Evolutionary conservation across 495 filamentous ascomycete species (phyloP), one percentile per base, ranked within the genome.

Genomic region (Cercophora sp.): DNA sequence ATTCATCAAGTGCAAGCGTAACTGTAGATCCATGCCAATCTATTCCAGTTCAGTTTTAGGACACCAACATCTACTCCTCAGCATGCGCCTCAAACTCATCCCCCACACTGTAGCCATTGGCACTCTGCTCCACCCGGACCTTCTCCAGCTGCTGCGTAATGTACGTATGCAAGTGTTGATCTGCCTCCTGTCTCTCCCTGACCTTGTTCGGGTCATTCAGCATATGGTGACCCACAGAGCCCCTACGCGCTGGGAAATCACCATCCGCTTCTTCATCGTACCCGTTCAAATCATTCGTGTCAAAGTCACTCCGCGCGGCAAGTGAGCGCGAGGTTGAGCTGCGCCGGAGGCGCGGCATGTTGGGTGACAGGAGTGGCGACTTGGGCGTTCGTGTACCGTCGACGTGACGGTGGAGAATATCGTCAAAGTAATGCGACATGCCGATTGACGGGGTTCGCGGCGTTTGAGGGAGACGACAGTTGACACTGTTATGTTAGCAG

Each of bases 351-450:
- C 76, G 71, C 37, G 69, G 70, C 59, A 58, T 67, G 37, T 51
- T 65, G 58, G 31, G 77, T 1, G 60, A 63, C 36, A 57, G 68
- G 32, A 76, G 69, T 9, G 64, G 63, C 19, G 71, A 73, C 44
- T 64, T 71, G 54, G 56, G 58, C 5, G 64, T 56, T 22, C 64
- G 68, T 25, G 52, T 52, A 24, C 58, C 55, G 20, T 58, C 56
- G 22, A 65, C 44, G 43, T 77, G 71, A 3, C 82, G 70, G 20
- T 82, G 81, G 71, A 94, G 88, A 55, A 91, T 81, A 56, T 97
- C 92, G 59, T 97, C 92, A 62, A 97, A 97, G 72, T 96, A 96
- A 67, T 96, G 91, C 8, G 83, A 77, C 65, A 91, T 91, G 29
- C 86, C 88, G 1, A 82, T 79, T 9, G 83, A 80, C 20, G 92